Evolutionary conservation across 208 protist species (phyloP).

Genomic region (Crithidia expoeki): DNA sequence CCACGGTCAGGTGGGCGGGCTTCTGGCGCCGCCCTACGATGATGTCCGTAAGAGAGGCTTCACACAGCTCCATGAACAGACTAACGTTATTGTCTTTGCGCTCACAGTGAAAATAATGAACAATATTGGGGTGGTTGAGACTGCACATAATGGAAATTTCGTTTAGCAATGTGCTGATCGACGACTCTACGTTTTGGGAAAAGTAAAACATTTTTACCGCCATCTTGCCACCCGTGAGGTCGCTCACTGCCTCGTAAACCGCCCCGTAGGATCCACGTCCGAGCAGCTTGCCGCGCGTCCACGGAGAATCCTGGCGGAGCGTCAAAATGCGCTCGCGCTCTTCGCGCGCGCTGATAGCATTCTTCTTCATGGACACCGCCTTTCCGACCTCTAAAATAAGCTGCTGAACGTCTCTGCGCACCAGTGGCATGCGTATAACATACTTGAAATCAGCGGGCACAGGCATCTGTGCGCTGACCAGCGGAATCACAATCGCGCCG

Average conservation of each 20-base stretch:
- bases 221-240: constrained; percentile 93
- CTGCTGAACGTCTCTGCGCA: constrained; percentile 69
- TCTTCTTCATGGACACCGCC: constrained; percentile 81
- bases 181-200: constrained; percentile 60
- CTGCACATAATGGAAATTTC: constrained; percentile 93
- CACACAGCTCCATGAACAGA: constrained; percentile 93
- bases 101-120: constrained; percentile 93
- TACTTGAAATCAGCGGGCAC: constrained; percentile 65
- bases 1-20: constrained; percentile 62
- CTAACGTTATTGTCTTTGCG: constrained; percentile 85
- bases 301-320: constrained; percentile 88
- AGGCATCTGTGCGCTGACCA: constrained; percentile 49
- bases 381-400: constrained; percentile 83
- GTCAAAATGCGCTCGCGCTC: constrained; percentile 90
- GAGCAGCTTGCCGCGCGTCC: constrained; percentile 88
- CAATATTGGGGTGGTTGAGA: constrained; percentile 92
- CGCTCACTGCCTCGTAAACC: constrained; percentile 90
- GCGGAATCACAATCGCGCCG: constrained; percentile 76
- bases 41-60: constrained; percentile 85
- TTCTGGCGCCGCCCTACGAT: constrained; percentile 61
- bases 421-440: constrained; percentile 73
- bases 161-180: constrained; percentile 84
- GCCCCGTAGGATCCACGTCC: constrained; percentile 89
- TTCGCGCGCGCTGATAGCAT: constrained; percentile 75
- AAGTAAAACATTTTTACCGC: constrained; percentile 94